These are phyloP conservation scores for Alternaria alternata DNA, from an alignment of 2,329 filamentous ascomycete species.

Conservation along the genomic window DNA sequence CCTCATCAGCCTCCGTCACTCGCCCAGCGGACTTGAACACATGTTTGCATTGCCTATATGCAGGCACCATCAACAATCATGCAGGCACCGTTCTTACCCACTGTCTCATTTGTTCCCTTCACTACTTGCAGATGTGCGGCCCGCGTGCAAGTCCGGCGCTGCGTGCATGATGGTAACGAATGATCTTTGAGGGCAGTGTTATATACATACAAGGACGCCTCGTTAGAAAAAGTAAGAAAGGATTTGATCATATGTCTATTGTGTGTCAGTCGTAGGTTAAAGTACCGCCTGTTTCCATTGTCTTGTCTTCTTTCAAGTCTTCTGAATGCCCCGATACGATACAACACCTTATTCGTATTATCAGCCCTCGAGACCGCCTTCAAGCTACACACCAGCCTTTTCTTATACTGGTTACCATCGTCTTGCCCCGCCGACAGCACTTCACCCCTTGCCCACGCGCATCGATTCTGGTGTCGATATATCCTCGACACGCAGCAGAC, in stretches of 20 bases:
- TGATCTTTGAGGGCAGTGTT: conserved; percentile 25
- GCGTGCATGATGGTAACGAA: conserved; percentile 27
- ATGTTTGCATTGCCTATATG: conserved; percentile 38
- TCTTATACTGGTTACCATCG: conserved; percentile 32
- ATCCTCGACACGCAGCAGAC: conserved; percentile 10
- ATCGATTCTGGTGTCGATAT: conserved; percentile 27
- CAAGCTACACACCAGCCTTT: conserved; percentile 29
- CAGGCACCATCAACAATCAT: conserved; percentile 41
- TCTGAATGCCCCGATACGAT: conserved; percentile 34
- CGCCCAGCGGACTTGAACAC: conserved; percentile 33
- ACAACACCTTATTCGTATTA: conserved; percentile 24
- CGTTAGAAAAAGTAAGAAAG: conserved; percentile 11
- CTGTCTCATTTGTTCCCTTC: conserved; percentile 33
- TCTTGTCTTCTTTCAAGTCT: conserved; percentile 12
- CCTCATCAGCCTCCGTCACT: conserved; percentile 41
- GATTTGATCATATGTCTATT: conserved; percentile 18
- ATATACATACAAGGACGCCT: conserved; percentile 31
- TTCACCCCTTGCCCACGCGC: conserved; percentile 30
- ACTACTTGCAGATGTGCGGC: conserved; percentile 16
- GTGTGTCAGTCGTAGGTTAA: conserved; percentile 22
- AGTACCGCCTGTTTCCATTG: conserved; percentile 22
- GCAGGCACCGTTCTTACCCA: conserved; percentile 32
- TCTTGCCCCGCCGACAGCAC: conserved; percentile 31
- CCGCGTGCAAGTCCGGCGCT: conserved; percentile 26
- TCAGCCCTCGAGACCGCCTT: conserved; percentile 28